Percentiles rank a stretch among this genome's conserved stretches.
Conservation (phyloP, 2,329 filamentous ascomycete species). For the Scedosporium dehoogii region DNA sequence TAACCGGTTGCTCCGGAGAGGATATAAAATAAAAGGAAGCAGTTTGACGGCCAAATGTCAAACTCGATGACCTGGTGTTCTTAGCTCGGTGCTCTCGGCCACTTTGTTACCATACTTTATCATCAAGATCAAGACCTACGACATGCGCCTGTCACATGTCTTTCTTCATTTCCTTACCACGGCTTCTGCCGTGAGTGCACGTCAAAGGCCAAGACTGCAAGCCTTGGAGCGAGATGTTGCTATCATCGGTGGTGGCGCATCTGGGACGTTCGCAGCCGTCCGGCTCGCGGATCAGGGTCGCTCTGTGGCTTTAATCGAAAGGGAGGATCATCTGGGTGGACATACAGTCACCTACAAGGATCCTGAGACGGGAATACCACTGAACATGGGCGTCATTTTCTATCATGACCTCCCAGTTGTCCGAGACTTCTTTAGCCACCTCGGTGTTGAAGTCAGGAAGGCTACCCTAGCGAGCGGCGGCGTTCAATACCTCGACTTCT, state of each 20-base stretch:
- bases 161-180: background rate
- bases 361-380: slow-evolving; percentile 7
- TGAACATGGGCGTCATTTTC: slow-evolving; percentile 14
- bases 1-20: too few species aligned
- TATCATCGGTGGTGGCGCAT: slow-evolving; percentile 31
- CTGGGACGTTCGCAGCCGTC: slow-evolving; percentile 29
- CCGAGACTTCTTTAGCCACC: slow-evolving; percentile 25
- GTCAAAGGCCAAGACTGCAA: background rate
- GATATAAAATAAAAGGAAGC: too few species aligned
- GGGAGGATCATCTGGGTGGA: slow-evolving; percentile 25
- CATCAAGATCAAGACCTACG: too few species aligned
- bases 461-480: background rate
- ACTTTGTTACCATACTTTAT: too few species aligned
- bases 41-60: too few species aligned
- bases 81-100: too few species aligned
- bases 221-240: slow-evolving; percentile 11
- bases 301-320: slow-evolving; percentile 28
- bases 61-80: too few species aligned
- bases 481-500: slow-evolving; percentile 6
- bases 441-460: slow-evolving; percentile 16
- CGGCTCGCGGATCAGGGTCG: slow-evolving; percentile 24
- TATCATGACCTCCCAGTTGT: slow-evolving; percentile 24
- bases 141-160: background rate
- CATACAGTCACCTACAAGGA: slow-evolving; percentile 30
- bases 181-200: background rate